A percentile compares a stretch with the other conserved stretches of the same genome.
Evolutionary conservation across 441 rosid genomes (phyloP).

Genomic region (Populus hybrid): DNA sequence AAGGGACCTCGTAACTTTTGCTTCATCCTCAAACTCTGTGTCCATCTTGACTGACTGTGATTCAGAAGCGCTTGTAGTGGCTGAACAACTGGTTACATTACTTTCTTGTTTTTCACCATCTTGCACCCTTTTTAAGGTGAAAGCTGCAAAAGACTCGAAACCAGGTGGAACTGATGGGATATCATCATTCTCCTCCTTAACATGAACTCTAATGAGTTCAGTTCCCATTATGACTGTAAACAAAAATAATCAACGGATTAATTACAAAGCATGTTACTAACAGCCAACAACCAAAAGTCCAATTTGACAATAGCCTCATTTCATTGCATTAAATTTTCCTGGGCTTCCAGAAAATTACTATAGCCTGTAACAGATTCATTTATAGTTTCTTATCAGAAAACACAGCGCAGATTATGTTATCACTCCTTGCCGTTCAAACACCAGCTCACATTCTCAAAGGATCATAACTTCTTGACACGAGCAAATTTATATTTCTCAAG

Average conservation of each 20-base stretch:
- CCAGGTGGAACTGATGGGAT: constrained; percentile 94
- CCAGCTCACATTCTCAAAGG: neutral
- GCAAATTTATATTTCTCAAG: neutral
- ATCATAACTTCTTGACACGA: neutral
- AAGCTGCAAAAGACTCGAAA: constrained; percentile 81
- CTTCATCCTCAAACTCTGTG: constrained; percentile 34
- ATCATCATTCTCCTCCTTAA: constrained; percentile 86
- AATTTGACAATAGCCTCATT: neutral
- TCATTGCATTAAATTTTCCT: neutral
- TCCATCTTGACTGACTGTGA: constrained; percentile 45
- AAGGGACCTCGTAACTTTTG: constrained; percentile 47
- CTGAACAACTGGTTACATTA: constrained; percentile 34
- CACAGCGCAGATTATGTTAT: neutral
- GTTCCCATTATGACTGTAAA: constrained; percentile 74
- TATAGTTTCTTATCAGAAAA: neutral
- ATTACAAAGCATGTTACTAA: neutral
- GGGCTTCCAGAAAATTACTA: neutral
- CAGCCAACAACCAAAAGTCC: neutral
- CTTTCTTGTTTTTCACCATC: constrained; percentile 39
- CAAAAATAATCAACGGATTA: constrained; percentile 9
- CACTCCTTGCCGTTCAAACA: neutral
- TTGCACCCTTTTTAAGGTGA: constrained; percentile 51
- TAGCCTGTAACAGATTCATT: neutral
- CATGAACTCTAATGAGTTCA: constrained; percentile 75
- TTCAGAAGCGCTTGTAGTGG: constrained; percentile 42